phyloP scores from a whole-genome alignment of 345 rosid species.

The Linum tenue region DNA sequence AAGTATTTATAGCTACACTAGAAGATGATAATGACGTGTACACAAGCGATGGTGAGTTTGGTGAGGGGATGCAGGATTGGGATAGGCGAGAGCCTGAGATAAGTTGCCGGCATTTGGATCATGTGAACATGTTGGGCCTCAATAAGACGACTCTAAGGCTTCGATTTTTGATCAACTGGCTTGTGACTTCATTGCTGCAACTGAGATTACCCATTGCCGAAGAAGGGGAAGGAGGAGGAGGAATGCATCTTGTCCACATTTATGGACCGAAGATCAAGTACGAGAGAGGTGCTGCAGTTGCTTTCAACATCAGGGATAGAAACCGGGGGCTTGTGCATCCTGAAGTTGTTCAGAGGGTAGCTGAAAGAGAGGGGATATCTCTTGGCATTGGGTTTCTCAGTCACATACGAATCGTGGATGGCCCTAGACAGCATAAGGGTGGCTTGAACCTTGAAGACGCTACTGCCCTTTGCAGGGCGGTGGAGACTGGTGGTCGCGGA shows the following conservation, averaged over 20 bases:
- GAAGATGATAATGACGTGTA: constrained; percentile 74
- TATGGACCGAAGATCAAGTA: constrained; percentile 97
- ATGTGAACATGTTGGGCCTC: constrained; percentile 87
- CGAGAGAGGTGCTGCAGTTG: constrained; percentile 92
- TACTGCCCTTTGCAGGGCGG: constrained; percentile 54
- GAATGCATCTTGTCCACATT: constrained; percentile 63
- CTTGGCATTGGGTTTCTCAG: constrained; percentile 86
- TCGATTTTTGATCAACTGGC: constrained; percentile 90
- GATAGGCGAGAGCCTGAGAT: constrained; percentile 89
- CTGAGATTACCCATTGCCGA: constrained; percentile 56
- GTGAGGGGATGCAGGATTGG: constrained; percentile 51
- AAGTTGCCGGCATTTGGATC: constrained; percentile 70
- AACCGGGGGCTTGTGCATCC: constrained; percentile 72
- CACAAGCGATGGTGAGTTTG: constrained; percentile 67
- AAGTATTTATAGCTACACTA: constrained; percentile 47
- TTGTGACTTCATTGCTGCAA: constrained; percentile 87
- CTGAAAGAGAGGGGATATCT: constrained; percentile 83
- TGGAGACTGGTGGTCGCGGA: constrained; percentile 55
- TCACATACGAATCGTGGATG: constrained; percentile 66
- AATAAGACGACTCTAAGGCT: constrained; percentile 79
- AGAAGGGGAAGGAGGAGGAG: constrained; percentile 38
- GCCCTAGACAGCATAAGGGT: constrained; percentile 41
- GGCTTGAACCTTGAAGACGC: constrained; percentile 48
- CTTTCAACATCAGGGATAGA: constrained; percentile 74
- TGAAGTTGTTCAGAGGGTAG: constrained; percentile 82